Conservation (phyloP, 139 green algal genomes). For the Chlamydomonas applanata region DNA sequence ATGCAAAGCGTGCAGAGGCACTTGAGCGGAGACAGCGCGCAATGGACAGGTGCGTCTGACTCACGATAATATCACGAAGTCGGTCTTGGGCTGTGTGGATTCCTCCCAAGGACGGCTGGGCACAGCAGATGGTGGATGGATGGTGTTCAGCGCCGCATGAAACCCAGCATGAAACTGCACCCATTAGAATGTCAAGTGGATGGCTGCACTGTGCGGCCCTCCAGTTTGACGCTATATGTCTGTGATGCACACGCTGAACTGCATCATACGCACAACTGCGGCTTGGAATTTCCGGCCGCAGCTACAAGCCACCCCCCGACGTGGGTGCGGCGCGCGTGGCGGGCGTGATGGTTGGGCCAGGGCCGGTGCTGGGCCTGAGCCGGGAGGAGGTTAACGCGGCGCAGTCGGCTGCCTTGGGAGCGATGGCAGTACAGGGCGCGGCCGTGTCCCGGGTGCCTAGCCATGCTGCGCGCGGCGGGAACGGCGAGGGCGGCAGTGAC, state of each 20-base stretch:
- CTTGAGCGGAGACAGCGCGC: conserved; percentile 31
- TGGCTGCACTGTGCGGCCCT: not conserved
- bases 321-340: conserved; percentile 36
- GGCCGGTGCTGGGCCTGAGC: not conserved
- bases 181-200: too few species aligned
- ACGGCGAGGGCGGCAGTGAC: conserved; percentile 23
- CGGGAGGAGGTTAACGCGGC: conserved; percentile 16
- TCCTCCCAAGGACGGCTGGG: too few species aligned
- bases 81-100: too few species aligned
- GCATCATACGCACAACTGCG: too few species aligned
- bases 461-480: not conserved
- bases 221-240: too few species aligned
- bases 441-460: not conserved
- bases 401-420: not conserved
- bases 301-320: conserved; percentile 30
- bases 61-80: too few species aligned
- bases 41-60: conserved; percentile 31
- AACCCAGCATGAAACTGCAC: too few species aligned
- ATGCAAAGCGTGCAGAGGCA: conserved; percentile 18
- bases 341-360: conserved; percentile 27
- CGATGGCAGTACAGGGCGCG: not conserved
- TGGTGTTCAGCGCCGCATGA: too few species aligned
- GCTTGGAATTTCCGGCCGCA: not conserved
- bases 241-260: too few species aligned
- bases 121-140: too few species aligned